phyloP scores from a whole-genome alignment of 2,329 filamentous ascomycete species.

The Sclerotinia subarctica region DNA sequence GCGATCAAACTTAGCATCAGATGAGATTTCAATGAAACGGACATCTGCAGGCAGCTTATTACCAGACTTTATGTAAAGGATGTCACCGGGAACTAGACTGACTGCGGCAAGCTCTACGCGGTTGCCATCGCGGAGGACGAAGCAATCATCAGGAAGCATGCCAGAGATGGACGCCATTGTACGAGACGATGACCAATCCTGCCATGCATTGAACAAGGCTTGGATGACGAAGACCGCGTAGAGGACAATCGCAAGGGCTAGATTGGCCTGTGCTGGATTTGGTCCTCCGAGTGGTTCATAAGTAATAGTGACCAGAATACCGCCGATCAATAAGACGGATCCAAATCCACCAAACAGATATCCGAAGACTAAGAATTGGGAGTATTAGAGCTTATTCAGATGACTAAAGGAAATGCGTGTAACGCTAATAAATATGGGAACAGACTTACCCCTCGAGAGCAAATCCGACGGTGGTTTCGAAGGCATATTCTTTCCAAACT shows the following conservation, averaged over 20 bases:
- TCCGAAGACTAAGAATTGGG: constrained; percentile 44
- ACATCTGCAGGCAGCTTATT: constrained; percentile 73
- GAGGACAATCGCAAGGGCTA: constrained; percentile 69
- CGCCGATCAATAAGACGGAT: constrained; percentile 62
- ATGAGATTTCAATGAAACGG: constrained; percentile 63
- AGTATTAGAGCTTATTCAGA: neutral
- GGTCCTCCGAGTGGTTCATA: constrained; percentile 72
- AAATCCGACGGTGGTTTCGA: constrained; percentile 61
- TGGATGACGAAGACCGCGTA: constrained; percentile 65
- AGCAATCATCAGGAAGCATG: constrained; percentile 70
- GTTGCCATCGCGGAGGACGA: constrained; percentile 58
- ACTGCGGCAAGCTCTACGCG: constrained; percentile 48
- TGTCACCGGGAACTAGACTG: constrained; percentile 68
- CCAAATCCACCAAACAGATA: constrained; percentile 79
- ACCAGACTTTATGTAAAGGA: constrained; percentile 64
- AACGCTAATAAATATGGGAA: neutral
- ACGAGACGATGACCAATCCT: constrained; percentile 70
- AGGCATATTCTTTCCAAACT: constrained; percentile 65
- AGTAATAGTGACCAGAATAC: constrained; percentile 68
- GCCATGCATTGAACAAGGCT: constrained; percentile 65
- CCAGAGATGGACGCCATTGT: constrained; percentile 77
- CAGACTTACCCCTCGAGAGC: constrained; percentile 43
- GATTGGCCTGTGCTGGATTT: constrained; percentile 60
- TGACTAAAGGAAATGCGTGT: neutral
- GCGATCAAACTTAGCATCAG: constrained; percentile 69